phyloP scores from a whole-genome alignment of 2,329 filamentous ascomycete species.

The Amylocarpus encephaloides region DNA sequence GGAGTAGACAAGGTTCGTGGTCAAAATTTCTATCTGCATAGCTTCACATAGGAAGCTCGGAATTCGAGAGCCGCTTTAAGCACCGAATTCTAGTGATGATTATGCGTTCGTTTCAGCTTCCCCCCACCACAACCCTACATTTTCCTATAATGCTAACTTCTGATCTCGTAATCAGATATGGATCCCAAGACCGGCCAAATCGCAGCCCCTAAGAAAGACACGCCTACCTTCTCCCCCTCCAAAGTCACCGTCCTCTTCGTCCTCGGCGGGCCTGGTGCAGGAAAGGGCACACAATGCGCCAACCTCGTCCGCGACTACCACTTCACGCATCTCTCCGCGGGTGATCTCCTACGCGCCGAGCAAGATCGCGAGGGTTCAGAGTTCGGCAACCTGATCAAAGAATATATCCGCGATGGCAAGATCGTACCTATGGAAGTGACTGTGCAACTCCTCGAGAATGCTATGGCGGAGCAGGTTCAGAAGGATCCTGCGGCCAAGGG shows the following conservation, averaged over 20 bases:
- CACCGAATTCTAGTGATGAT: conserved; percentile 2
- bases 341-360: conserved; percentile 88
- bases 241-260: conserved; percentile 93
- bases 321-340: conserved; percentile 89
- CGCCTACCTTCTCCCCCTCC: conserved; percentile 65
- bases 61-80: conserved; percentile 28
- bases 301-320: conserved; percentile 81
- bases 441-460: conserved; percentile 86
- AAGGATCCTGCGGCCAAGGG: conserved; percentile 45
- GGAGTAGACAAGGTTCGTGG: conserved; percentile 36
- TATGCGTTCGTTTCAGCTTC: neutral
- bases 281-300: conserved; percentile 93
- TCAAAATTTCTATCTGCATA: neutral
- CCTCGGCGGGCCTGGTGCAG: conserved; percentile 88
- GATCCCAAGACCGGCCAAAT: conserved; percentile 31
- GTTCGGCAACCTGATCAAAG: conserved; percentile 87
- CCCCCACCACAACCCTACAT: neutral
- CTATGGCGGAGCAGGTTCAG: conserved; percentile 68
- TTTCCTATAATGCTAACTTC: conserved; percentile 10
- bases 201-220: conserved; percentile 45
- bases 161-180: conserved; percentile 32
- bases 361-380: conserved; percentile 79
- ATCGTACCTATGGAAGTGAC: conserved; percentile 99
- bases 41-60: neutral
- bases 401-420: conserved; percentile 86